These are phyloP conservation scores for Grosmannia clavigera DNA, from an alignment of 2,329 filamentous ascomycete species.

Conservation along the genomic window DNA sequence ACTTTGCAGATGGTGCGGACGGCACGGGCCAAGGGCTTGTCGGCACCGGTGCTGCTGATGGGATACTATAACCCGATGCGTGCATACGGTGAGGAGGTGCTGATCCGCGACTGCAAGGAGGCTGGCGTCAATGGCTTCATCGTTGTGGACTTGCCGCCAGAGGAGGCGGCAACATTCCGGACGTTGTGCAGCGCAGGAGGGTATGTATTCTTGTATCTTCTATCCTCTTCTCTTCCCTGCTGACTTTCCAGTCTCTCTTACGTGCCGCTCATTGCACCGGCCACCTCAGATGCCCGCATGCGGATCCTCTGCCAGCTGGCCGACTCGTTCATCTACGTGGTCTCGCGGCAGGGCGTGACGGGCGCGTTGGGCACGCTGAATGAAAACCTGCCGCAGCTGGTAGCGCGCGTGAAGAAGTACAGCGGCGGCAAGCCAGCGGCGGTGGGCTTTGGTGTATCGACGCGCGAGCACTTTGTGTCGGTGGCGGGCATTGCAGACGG, in stretches of 20 bases:
- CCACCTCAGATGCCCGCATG: constrained; percentile 88
- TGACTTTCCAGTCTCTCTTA: constrained; percentile 61
- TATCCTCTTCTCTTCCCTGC: not conserved
- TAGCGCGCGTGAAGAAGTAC: constrained; percentile 80
- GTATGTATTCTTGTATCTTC: constrained; percentile 31
- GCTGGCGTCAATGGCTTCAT: constrained; percentile 94
- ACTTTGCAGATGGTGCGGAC: constrained; percentile 75
- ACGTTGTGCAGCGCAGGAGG: constrained; percentile 68
- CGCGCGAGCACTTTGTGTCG: constrained; percentile 80
- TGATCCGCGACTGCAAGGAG: constrained; percentile 71
- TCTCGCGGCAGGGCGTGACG: constrained; percentile 93
- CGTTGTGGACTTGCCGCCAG: constrained; percentile 86
- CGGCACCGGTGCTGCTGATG: constrained; percentile 82
- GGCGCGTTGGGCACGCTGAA: constrained; percentile 78
- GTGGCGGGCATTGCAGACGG: constrained; percentile 79
- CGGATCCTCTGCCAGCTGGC: constrained; percentile 91
- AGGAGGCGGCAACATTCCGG: constrained; percentile 89
- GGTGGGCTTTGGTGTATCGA: constrained; percentile 93
- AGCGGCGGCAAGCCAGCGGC: constrained; percentile 84
- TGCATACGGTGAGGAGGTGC: constrained; percentile 83
- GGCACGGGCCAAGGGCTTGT: constrained; percentile 65
- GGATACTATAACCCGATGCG: constrained; percentile 97
- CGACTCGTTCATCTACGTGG: constrained; percentile 98
- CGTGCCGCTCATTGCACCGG: constrained; percentile 89
- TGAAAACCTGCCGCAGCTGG: constrained; percentile 65